phyloP scores from a whole-genome alignment of 495 filamentous ascomycete species.

The Lepraria neglecta region DNA sequence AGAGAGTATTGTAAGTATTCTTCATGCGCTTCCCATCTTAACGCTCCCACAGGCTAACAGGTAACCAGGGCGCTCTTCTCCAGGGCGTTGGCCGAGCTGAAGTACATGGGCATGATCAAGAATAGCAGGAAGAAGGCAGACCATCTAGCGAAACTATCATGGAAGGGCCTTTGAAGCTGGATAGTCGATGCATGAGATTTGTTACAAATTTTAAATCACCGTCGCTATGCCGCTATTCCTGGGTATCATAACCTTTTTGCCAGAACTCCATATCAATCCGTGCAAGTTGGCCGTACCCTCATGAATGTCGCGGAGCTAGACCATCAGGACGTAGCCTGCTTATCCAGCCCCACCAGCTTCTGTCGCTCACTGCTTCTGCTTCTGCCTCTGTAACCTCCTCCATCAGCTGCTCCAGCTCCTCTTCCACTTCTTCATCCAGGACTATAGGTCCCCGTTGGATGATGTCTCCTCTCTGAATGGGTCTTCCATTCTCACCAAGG shows the following conservation, averaged over 20 bases:
- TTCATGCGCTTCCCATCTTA: neutral
- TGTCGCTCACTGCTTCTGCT: neutral
- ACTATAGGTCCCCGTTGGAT: conserved; percentile 37
- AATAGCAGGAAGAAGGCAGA: conserved; percentile 84
- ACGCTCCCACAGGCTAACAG: conserved; percentile 13
- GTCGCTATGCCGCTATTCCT: neutral
- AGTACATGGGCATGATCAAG: conserved; percentile 79
- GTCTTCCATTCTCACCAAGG: conserved; percentile 44
- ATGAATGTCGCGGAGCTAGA: conserved; percentile 1
- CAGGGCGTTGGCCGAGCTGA: conserved; percentile 73
- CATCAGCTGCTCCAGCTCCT: conserved; percentile 18
- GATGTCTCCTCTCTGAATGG: conserved; percentile 45
- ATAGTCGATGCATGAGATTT: neutral
- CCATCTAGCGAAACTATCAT: conserved; percentile 75
- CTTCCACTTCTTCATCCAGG: conserved; percentile 16
- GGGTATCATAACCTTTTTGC: conserved; percentile 11
- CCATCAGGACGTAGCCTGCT: conserved; percentile 11
- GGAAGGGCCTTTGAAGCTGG: conserved; percentile 53
- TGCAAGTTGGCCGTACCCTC: neutral
- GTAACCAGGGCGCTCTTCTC: conserved; percentile 68
- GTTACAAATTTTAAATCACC: neutral
- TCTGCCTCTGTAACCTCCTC: conserved; percentile 1
- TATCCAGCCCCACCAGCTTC: conserved; percentile 15
- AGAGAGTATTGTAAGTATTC: conserved; percentile 39
- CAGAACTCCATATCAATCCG: neutral